Conservation (phyloP, 164 flowering plant genomes). For the Santalum album region DNA sequence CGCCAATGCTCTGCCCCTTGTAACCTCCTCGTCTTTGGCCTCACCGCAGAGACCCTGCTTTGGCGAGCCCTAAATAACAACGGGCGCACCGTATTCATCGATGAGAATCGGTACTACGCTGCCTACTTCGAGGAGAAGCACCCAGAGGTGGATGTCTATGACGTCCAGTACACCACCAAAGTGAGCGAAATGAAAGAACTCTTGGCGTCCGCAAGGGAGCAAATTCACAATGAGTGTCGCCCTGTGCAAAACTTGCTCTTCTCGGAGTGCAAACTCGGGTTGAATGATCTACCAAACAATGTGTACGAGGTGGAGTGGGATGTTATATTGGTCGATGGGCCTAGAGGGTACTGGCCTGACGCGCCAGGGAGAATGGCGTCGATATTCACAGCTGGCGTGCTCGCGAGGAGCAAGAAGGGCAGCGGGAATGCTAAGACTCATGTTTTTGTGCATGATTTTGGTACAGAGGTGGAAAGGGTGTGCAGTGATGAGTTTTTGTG, state of each 20-base stretch:
- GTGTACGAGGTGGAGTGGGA: conserved; percentile 89
- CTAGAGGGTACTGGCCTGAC: conserved; percentile 63
- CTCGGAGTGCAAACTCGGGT: conserved; percentile 75
- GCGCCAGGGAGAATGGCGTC: conserved; percentile 83
- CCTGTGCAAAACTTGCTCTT: conserved; percentile 85
- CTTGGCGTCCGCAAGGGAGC: conserved; percentile 40
- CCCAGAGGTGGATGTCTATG: conserved; percentile 35
- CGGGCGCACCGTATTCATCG: conserved; percentile 41
- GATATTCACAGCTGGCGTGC: conserved; percentile 80
- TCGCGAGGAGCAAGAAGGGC: conserved; percentile 74
- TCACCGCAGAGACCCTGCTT: conserved; percentile 35
- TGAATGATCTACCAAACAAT: conserved; percentile 84
- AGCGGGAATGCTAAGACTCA: conserved; percentile 47
- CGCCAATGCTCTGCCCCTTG: conserved; percentile 36
- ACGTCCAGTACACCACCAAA: conserved; percentile 62
- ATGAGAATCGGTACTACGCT: conserved; percentile 42
- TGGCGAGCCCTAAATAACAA: conserved; percentile 46
- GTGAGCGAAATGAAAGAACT: conserved; percentile 46
- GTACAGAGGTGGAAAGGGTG: background rate
- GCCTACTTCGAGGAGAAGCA: conserved; percentile 34
- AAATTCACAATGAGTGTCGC: conserved; percentile 54
- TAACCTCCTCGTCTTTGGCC: conserved; percentile 37
- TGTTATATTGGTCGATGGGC: conserved; percentile 83
- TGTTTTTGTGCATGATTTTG: conserved; percentile 15
- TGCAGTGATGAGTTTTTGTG: background rate